Evolutionary conservation across 2,329 filamentous ascomycete genomes (phyloP).

Genomic region (Apiospora malaysiana): DNA sequence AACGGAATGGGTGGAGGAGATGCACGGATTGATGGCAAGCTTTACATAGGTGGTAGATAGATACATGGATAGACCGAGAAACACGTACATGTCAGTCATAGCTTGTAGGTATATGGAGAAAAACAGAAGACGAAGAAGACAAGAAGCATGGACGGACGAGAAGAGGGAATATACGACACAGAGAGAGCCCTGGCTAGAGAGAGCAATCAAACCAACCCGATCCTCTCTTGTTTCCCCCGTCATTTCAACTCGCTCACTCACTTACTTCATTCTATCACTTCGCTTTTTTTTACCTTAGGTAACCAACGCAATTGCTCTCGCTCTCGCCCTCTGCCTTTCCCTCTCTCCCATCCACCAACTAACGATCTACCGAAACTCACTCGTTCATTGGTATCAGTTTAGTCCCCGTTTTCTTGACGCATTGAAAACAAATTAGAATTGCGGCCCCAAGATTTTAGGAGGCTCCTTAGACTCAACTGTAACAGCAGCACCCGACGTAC

Average conservation of each 20-base stretch:
- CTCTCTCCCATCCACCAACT: background rate
- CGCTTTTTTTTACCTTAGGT: background rate
- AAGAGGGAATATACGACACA: constrained; percentile 2
- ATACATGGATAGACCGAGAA: background rate
- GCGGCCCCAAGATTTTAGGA: constrained; percentile 12
- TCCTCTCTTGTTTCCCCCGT: constrained; percentile 14
- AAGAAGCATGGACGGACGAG: constrained; percentile 15
- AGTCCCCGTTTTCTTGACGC: constrained; percentile 4
- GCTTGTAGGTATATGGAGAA: background rate
- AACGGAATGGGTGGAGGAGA: constrained; percentile 7
- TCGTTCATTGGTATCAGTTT: background rate
- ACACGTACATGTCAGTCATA: background rate
- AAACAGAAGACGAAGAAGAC: constrained; percentile 10
- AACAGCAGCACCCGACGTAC: constrained; percentile 7
- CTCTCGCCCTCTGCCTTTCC: background rate
- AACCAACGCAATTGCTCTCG: background rate
- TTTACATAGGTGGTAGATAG: background rate
- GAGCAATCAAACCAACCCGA: constrained; percentile 7
- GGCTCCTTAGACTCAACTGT: constrained; percentile 17
- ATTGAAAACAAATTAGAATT: constrained; percentile 17
- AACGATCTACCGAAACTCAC: background rate
- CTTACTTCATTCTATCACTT: background rate
- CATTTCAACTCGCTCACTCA: no score
- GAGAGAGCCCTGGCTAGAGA: background rate
- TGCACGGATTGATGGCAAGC: constrained; percentile 16